Evolutionary conservation across 148 eudicot genomes (phyloP).

Genomic region (Simmondsia chinensis): DNA sequence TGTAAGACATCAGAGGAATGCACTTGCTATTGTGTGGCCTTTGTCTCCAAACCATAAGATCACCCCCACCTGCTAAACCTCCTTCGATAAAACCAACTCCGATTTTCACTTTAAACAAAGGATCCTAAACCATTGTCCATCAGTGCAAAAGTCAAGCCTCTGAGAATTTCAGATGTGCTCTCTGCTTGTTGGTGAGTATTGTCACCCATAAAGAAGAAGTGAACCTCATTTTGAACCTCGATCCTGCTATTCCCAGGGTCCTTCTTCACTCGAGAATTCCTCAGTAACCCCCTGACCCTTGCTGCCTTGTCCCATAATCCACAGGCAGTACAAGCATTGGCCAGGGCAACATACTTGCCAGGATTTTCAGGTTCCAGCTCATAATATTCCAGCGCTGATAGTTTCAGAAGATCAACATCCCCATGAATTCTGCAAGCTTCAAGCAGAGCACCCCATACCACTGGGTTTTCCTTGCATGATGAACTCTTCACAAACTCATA

Average conservation of each 20-base stretch:
- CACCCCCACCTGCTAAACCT: no score
- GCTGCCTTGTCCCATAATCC: conserved; percentile 64
- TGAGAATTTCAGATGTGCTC: conserved; percentile 34
- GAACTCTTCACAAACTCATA: conserved; percentile 43
- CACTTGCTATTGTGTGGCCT: no score
- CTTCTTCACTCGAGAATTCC: conserved; percentile 53
- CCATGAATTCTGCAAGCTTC: conserved; percentile 77
- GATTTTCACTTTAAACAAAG: no score
- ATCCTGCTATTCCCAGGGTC: conserved; percentile 82
- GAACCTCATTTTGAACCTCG: conserved; percentile 51
- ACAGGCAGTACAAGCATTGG: conserved; percentile 56
- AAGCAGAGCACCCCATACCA: conserved; percentile 78
- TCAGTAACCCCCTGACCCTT: conserved; percentile 60
- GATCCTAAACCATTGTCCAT: conserved; percentile 37
- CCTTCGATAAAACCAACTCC: no score
- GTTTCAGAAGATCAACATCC: conserved; percentile 46
- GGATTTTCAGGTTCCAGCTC: conserved; percentile 65
- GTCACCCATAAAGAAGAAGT: conserved; percentile 63
- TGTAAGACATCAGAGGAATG: no score
- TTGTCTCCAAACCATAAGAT: no score
- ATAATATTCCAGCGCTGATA: conserved; percentile 49
- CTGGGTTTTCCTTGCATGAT: conserved; percentile 51
- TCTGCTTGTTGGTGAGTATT: conserved; percentile 46
- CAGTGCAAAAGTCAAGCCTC: conserved; percentile 30
- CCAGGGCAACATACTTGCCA: conserved; percentile 65